Conservation (phyloP, 2,329 filamentous ascomycete genomes). For the Pseudogymnoascus sp. region DNA sequence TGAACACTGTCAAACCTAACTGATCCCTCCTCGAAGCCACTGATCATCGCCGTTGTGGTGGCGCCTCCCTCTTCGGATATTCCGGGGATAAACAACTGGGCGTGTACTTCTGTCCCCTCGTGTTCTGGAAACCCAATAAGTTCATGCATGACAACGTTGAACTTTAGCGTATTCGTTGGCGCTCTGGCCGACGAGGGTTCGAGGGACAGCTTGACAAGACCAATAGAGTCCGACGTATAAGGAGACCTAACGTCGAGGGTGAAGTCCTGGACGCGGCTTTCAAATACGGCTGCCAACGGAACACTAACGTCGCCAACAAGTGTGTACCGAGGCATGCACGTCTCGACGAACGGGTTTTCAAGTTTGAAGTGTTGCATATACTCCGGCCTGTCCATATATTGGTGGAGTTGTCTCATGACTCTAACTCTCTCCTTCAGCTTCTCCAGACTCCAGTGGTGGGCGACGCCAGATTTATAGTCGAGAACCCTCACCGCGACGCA, state of each 20-base stretch:
- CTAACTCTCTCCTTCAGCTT: slow-evolving; percentile 83
- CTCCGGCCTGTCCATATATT: slow-evolving; percentile 91
- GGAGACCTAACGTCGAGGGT: slow-evolving; percentile 84
- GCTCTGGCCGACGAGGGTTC: slow-evolving; percentile 92
- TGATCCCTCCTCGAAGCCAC: slow-evolving; percentile 84
- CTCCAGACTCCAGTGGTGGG: slow-evolving; percentile 89
- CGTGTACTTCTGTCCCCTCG: slow-evolving; percentile 92
- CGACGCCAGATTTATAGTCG: slow-evolving; percentile 78
- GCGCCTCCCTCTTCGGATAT: slow-evolving; percentile 84
- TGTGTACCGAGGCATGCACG: slow-evolving; percentile 86
- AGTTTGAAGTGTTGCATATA: slow-evolving; percentile 89
- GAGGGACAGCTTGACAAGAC: slow-evolving; percentile 81
- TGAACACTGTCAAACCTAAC: slow-evolving; percentile 96
- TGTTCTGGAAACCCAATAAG: slow-evolving; percentile 90
- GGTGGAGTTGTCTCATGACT: slow-evolving; percentile 93
- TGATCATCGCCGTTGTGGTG: slow-evolving; percentile 91
- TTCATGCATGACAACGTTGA: slow-evolving; percentile 98
- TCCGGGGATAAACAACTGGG: slow-evolving; percentile 90
- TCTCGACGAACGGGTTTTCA: slow-evolving; percentile 87
- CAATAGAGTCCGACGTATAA: slow-evolving; percentile 83
- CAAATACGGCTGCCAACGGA: slow-evolving; percentile 85
- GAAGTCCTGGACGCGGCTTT: slow-evolving; percentile 91
- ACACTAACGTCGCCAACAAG: slow-evolving; percentile 90
- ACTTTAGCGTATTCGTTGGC: slow-evolving; percentile 87
- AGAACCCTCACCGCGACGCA: slow-evolving; percentile 86